Base-by-base conservation (phyloP, 1,284 basidiomycete genomes). In the Leccinum pachyderme region DNA sequence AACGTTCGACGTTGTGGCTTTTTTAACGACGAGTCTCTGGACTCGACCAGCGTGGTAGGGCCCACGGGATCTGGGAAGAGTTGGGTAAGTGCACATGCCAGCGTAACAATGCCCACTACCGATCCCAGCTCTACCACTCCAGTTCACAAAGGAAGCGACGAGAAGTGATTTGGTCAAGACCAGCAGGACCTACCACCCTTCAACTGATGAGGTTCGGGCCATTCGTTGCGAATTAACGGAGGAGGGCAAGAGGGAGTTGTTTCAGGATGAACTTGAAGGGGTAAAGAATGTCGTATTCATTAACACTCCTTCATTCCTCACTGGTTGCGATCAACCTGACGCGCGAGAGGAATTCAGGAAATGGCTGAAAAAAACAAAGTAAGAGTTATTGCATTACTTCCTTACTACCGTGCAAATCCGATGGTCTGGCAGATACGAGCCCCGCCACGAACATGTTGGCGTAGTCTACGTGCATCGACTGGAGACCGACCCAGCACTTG, bases 51-150 rank as follows among this genome's bases (percentile, higher is more conserved):
- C 15, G 54, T 63, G 28, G 45, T 64, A 5, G 64, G 62, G 2
- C 56, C 64, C 6, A 64, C 64, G 22, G 64, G 64, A 18, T 64
- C 62, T 0, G 64, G 62, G 0, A 66, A 66, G 37, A 63, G 62
- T 18, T 63, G 64, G 62, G 64, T 66, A 28, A n/a, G 61, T 66
- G 18, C n/a, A 18, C 18, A 18, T 4, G 9, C 15, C 2, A 13
- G 11, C 9, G 44, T 29, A 8, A 29, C 12, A 12, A 3, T 41
- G 9, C 37, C 7, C 18, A 18, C 18, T 18, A 18, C 18, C 18
- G 18, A 15, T 47, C 51, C 55, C 7, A 62, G 11, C 9, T 31
- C 31, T 2, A 5, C 25, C 3, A 5, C 25, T 29, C 18, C 29
- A 63, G 62, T 66, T 66, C 24, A 48, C 39, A 35, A 61, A 25